Evolutionary conservation across 257 asterid genomes (phyloP).

Genomic region (Salvia miltiorrhiza): DNA sequence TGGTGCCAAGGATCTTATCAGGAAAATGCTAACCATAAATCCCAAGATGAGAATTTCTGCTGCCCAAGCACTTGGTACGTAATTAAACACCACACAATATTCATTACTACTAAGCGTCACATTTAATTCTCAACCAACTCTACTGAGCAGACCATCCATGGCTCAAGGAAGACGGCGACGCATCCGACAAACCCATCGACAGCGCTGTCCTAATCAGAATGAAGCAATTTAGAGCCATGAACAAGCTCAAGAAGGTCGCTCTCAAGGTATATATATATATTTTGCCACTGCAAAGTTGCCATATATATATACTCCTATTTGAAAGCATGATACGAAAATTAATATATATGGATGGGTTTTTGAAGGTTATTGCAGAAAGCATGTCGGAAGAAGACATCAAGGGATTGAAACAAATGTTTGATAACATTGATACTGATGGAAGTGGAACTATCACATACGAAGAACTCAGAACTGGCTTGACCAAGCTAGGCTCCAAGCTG

Average conservation of each 20-base stretch:
- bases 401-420: conserved; percentile 74
- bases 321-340: too few species aligned
- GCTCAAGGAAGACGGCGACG: conserved; percentile 87
- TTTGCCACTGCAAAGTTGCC: not conserved
- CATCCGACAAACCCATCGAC: conserved; percentile 78
- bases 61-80: conserved; percentile 57
- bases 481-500: conserved; percentile 85
- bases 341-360: not conserved
- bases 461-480: conserved; percentile 69
- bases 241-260: conserved; percentile 88
- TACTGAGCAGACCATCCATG: conserved; percentile 74
- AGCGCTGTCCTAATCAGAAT: conserved; percentile 79
- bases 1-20: conserved; percentile 64
- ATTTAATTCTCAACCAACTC: not conserved
- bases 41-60: conserved; percentile 57
- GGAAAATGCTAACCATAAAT: conserved; percentile 47
- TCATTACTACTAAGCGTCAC: not conserved
- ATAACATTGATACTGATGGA: conserved; percentile 85
- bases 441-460: conserved; percentile 79
- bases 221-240: conserved; percentile 94
- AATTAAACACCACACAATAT: not conserved
- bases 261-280: conserved; percentile 49
- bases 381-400: conserved; percentile 78
- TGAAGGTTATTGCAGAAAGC: conserved; percentile 82
- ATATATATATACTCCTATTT: too few species aligned